These are phyloP conservation scores for Schwanniomyces yamadae DNA, from an alignment of 805 yeast species.

Conservation along the genomic window DNA sequence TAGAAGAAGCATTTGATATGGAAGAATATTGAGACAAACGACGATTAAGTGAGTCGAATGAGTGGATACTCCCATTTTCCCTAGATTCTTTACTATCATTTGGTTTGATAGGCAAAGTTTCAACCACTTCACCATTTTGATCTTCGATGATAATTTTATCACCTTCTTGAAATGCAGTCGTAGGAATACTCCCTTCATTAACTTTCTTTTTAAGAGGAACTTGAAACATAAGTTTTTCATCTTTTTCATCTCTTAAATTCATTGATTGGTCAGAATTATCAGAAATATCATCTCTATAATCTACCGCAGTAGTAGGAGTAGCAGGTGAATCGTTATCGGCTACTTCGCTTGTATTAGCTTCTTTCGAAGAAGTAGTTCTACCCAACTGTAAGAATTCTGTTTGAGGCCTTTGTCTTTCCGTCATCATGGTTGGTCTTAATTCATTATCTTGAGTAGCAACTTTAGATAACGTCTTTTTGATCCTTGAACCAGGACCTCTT, in stretches of 20 bases:
- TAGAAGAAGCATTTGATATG: constrained; percentile 13
- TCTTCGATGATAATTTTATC: constrained; percentile 72
- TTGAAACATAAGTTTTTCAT: not conserved
- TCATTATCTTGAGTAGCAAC: constrained; percentile 16
- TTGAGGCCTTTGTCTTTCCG: constrained; percentile 36
- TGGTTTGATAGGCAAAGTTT: constrained; percentile 39
- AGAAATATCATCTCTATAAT: constrained; percentile 8
- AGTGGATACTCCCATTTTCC: constrained; percentile 36
- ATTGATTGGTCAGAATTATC: constrained; percentile 7
- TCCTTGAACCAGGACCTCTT: constrained; percentile 30
- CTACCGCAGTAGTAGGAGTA: constrained; percentile 3
- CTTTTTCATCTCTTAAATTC: constrained; percentile 1
- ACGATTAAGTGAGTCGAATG: constrained; percentile 39
- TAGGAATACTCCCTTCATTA: constrained; percentile 20
- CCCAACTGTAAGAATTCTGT: constrained; percentile 43
- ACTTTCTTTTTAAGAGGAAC: not conserved
- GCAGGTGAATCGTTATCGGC: constrained; percentile 7
- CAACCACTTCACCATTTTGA: constrained; percentile 76
- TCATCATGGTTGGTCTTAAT: constrained; percentile 10
- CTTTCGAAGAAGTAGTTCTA: constrained; percentile 16
- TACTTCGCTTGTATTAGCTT: constrained; percentile 3
- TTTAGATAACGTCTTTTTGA: constrained; percentile 31
- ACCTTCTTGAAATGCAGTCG: constrained; percentile 62
- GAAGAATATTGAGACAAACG: constrained; percentile 34
- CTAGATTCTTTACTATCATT: not conserved